These are phyloP conservation scores for Dactylis glomerata DNA, from an alignment of 176 grass and related monocot genomes.

Conservation along the genomic window DNA sequence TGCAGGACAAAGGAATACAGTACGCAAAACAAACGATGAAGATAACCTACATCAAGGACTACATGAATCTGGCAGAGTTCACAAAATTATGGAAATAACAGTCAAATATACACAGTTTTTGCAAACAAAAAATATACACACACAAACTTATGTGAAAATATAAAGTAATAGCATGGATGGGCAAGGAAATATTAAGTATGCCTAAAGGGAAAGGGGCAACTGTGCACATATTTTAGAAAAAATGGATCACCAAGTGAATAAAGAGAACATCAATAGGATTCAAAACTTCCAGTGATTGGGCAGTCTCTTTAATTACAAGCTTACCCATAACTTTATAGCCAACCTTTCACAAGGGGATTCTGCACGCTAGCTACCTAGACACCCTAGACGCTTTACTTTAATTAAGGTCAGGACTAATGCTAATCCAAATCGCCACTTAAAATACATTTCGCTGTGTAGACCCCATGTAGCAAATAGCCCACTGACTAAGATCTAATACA, in stretches of 20 bases:
- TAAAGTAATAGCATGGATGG: no score
- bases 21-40: not conserved
- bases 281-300: not conserved
- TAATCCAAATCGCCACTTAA: not conserved
- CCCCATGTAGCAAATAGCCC: conserved; percentile 1
- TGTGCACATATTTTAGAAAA: not conserved
- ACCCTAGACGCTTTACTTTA: not conserved
- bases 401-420: not conserved
- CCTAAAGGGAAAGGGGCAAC: not conserved
- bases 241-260: not conserved
- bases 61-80: not conserved
- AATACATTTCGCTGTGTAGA: not conserved
- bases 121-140: no score
- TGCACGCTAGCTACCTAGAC: not conserved
- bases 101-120: no score
- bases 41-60: not conserved
- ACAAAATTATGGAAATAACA: not conserved
- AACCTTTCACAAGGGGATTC: not conserved
- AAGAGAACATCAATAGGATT: not conserved
- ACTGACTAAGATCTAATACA: not conserved
- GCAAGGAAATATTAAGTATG: conserved; percentile 10
- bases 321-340: not conserved
- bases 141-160: no score
- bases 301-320: not conserved
- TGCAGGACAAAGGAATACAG: not conserved